Base-by-base conservation (phyloP, 2,329 filamentous ascomycete species). In the Penicillium sumatraense region DNA sequence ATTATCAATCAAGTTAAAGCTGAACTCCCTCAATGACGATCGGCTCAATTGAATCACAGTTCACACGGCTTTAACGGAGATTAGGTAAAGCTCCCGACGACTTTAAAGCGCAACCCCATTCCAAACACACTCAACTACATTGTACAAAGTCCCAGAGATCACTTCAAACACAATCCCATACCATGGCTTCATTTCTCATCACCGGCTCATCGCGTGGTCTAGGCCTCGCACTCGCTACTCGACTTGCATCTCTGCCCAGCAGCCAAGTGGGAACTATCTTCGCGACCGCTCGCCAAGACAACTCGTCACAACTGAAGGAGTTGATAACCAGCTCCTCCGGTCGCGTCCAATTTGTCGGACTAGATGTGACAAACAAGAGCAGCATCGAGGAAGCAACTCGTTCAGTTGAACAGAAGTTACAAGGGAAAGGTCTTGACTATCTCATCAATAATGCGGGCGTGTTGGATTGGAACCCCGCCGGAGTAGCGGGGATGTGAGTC, bases 371-470 rank as follows among this genome's bases (percentile, higher is more conserved):
- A 4, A 59, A 74, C 45, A 52, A 65, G 18, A 44, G 50, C 0
- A 75, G 71, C 35, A 67, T 79, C 5, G 60, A 73, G 36, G 53
- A 68, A 13, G 78, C 75, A 0, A 74, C 61, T 1, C 51, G 51
- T 0, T 53, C 63, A 13, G 72, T 79, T 3, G 71, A 77, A 24
- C 41, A 49, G 4, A 61, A 62, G 2, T 60, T 80, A 1, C 58
- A 62, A 14, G 77, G 69, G 3, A 71, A 70, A 10, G 78, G 77
- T 0, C 66, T 82, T 0, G 80, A 82, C 58, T 74, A 80, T 7
- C 54, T 82, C 24, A 70, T 80, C 53, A 80, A 80, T 62, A 80
- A 80, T 63, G 78, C 75, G 0, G 78, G 76, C 0, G 57, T 71
- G 21, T 57, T 63, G 52, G 62, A 69, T 23, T 48, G 49, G 38